Conservation (phyloP, 2,329 filamentous ascomycete genomes). For the Neopestalotiopsis sp. region DNA sequence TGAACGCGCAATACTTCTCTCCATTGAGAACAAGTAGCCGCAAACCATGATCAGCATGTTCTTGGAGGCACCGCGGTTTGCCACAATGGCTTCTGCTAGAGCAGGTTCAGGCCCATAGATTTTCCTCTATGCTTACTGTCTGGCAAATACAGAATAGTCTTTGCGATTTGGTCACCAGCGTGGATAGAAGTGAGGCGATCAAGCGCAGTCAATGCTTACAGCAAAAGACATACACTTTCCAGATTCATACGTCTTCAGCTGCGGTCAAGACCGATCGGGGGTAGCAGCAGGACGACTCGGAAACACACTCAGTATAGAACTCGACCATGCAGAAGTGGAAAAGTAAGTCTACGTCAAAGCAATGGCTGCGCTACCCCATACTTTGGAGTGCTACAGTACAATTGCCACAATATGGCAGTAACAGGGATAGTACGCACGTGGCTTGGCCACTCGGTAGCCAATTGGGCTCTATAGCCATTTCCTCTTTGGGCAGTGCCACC, state of each 20-base stretch:
- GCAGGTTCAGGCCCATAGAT: not conserved
- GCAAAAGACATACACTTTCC: not conserved
- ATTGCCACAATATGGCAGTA: too few relatives aligned
- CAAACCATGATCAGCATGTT: not conserved
- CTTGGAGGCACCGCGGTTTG: not conserved
- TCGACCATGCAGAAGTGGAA: not conserved
- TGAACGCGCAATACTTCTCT: not conserved
- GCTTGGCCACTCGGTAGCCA: not conserved
- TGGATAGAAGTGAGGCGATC: not conserved
- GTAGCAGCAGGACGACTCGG: not conserved
- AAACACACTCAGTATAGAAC: not conserved
- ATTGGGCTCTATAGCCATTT: not conserved
- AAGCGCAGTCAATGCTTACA: slow-evolving; percentile 1
- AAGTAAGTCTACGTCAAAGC: not conserved
- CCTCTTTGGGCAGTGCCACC: not conserved
- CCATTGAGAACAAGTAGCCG: not conserved
- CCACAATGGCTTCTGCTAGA: not conserved
- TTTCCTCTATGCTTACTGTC: not conserved
- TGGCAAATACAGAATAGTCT: not conserved
- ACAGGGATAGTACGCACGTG: not conserved
- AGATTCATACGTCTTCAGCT: not conserved
- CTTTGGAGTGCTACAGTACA: too few relatives aligned
- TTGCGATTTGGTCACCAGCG: not conserved
- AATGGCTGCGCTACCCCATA: not conserved
- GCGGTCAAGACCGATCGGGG: not conserved